Evolutionary conservation across 768 basidiomycete species (phyloP).

Genomic region (Suillus americanus): DNA sequence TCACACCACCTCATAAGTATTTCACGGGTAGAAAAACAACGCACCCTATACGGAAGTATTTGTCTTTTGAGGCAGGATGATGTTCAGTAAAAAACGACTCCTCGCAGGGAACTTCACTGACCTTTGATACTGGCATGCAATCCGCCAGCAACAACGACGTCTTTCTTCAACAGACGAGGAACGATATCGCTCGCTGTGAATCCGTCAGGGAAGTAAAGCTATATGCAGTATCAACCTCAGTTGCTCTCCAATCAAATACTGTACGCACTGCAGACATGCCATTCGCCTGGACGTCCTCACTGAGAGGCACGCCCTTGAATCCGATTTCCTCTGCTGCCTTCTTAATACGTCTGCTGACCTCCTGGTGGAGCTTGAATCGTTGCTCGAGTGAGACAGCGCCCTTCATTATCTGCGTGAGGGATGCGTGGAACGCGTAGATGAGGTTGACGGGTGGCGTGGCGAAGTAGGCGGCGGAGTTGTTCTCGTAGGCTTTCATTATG

Average conservation of each 20-base stretch:
- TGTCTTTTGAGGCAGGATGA: constrained; percentile 44
- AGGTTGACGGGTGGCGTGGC: constrained; percentile 96
- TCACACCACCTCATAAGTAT: neutral
- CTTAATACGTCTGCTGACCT: constrained; percentile 69
- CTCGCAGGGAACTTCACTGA: constrained; percentile 27
- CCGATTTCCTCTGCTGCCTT: constrained; percentile 64
- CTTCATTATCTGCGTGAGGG: constrained; percentile 70
- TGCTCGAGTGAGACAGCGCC: constrained; percentile 66
- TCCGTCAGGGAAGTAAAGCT: constrained; percentile 84
- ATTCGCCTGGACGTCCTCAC: constrained; percentile 70
- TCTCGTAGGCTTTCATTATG: constrained; percentile 92
- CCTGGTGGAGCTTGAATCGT: constrained; percentile 74
- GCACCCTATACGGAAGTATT: constrained; percentile 89
- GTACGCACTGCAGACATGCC: constrained; percentile 86
- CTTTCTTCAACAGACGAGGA: constrained; percentile 67
- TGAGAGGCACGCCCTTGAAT: constrained; percentile 67
- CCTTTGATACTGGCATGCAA: constrained; percentile 83
- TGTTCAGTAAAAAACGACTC: neutral
- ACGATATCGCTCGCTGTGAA: constrained; percentile 74
- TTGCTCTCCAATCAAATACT: neutral
- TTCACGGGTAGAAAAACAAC: constrained; percentile 21
- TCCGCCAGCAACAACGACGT: constrained; percentile 85
- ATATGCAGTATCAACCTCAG: constrained; percentile 8
- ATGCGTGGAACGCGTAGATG: constrained; percentile 86
- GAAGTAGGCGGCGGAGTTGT: constrained; percentile 81